Base-by-base conservation (phyloP, 306 rosid genomes). In the Oxytropis ochrocephala region DNA sequence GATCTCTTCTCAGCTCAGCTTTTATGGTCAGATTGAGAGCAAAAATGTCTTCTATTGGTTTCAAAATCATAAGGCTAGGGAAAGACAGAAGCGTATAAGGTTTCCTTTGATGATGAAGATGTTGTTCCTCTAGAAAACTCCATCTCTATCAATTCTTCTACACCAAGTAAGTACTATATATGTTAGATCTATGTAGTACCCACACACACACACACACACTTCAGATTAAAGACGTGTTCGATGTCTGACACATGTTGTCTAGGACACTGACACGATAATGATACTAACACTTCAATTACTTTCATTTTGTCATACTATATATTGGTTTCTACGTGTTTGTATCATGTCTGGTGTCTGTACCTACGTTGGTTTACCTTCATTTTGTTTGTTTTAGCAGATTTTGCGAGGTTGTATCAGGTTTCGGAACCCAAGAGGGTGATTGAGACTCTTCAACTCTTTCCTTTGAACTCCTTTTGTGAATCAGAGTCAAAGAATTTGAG, bases 41-140 rank as follows among this genome's bases (percentile, higher is more conserved):
- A 94, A 90, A 85, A 94, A 94, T 56, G 99, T 94, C 0, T 94
- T 94, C 46, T 94, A 94, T 77, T 94, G 99, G 99, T 94, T 91
- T 61, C 99, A 94, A 77, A 94, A 94, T 69, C 99, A 94, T 74
- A 94, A 90, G 79, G 99, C 99, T 27, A 85, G 99, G 33, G 96
- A 94, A 67, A 75, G 96, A 67, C 97, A 88, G 44, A 90, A 90
- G 74, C 96, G 96, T 92, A 95, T 5, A 88, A 75, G 79, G 76
- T 87, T 70, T 78, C 84, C 0, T 32, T 65, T 18, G 77, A 67
- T 57, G 67, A 85, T 29, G 32, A 30, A 11, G 73, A 75, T 33
- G 52, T 69, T 12, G 6, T 32, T 64, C 75, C 47, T 47, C 67
- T 29, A 19, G 79, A 80, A 71, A 77, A 63, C 3, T 64, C 84